Conservation (phyloP, 371 early-diverging fungal genomes). For the Mortierella sp. region DNA sequence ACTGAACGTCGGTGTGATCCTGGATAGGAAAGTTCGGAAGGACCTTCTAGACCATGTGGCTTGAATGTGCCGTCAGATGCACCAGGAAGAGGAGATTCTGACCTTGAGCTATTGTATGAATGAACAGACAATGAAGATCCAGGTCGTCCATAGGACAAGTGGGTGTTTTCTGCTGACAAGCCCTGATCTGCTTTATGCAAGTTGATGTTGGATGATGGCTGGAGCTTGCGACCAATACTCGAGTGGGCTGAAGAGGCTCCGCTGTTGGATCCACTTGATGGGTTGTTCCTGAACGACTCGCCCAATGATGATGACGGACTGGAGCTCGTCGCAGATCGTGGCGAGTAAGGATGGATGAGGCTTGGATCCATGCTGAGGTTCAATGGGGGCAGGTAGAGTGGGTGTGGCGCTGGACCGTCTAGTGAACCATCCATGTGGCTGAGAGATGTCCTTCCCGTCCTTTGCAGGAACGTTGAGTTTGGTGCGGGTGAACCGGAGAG, state of each 20-base stretch:
- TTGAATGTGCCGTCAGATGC: slow-evolving; percentile 2
- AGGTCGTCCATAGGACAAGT: slow-evolving; percentile 29
- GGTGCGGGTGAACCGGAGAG: slow-evolving; percentile 20
- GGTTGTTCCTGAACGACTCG: slow-evolving; percentile 8
- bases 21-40: slow-evolving; percentile 16
- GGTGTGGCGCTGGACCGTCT: slow-evolving; percentile 4
- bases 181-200: slow-evolving; percentile 11
- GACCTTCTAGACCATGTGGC: slow-evolving; percentile 4
- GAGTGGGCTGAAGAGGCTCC: slow-evolving; percentile 42
- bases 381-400: slow-evolving; percentile 19
- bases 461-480: slow-evolving; percentile 11
- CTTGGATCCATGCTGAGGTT: slow-evolving; percentile 16
- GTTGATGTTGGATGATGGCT: not conserved
- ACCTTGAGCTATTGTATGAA: slow-evolving; percentile 41
- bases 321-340: slow-evolving; percentile 34
- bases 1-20: slow-evolving; percentile 19
- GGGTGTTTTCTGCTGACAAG: slow-evolving; percentile 14
- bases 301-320: slow-evolving; percentile 32
- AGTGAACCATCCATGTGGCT: slow-evolving; percentile 1
- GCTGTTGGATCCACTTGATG: slow-evolving; percentile 41
- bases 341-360: slow-evolving; percentile 17
- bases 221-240: slow-evolving; percentile 38
- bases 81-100: slow-evolving; percentile 24
- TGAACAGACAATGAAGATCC: slow-evolving; percentile 46
- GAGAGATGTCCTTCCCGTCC: not conserved